Conservation (phyloP, 495 filamentous ascomycete species). For the Podospora conica region DNA sequence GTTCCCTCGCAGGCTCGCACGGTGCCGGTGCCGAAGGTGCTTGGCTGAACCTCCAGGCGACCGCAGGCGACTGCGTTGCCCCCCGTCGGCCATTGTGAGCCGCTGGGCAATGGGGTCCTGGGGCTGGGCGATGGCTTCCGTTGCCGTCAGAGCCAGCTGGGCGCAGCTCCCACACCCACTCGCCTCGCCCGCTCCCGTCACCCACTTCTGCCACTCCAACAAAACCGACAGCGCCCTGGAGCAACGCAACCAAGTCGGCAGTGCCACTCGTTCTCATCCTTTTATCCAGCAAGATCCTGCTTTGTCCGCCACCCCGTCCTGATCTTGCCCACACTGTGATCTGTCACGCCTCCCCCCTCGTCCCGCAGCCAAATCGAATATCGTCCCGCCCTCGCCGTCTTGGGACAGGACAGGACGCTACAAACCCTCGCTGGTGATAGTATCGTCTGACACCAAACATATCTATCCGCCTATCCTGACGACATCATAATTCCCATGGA, state of each 20-base stretch:
- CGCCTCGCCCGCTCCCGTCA: too few species aligned
- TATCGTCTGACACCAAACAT: too few species aligned
- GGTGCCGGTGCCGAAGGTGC: conserved; percentile 13
- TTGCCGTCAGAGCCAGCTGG: background rate
- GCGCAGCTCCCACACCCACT: too few species aligned
- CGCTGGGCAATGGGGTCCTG: background rate
- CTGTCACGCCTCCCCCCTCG: background rate
- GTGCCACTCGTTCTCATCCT: background rate
- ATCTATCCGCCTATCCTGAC: background rate
- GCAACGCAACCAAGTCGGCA: conserved; percentile 6
- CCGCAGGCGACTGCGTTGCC: background rate
- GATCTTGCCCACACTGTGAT: background rate
- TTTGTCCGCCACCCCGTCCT: conserved; percentile 6
- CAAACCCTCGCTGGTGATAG: background rate
- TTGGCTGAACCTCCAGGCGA: conserved; percentile 8
- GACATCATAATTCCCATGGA: conserved; percentile 12
- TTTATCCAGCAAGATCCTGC: conserved; percentile 6
- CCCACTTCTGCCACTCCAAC: too few species aligned
- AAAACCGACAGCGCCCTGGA: background rate
- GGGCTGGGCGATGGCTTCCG: background rate
- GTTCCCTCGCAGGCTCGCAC: conserved; percentile 9
- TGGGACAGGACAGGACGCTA: background rate
- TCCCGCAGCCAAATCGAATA: background rate
- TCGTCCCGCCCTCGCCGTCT: background rate
- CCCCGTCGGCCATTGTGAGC: background rate